Evolutionary conservation across 352 stramenopile genomes (phyloP).

Genomic region (Blastocystis sp.): DNA sequence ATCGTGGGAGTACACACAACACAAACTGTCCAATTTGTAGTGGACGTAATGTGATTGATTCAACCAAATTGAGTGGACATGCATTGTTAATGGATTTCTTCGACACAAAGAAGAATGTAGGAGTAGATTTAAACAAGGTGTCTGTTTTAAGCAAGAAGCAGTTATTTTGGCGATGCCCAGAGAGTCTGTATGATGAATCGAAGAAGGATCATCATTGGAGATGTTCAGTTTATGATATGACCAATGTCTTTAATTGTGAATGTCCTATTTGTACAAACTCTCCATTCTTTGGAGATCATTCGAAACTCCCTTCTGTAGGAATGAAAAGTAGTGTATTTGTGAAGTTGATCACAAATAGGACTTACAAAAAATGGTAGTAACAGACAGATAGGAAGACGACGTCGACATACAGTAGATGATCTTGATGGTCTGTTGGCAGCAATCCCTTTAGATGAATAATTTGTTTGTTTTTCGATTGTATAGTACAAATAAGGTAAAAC

Average conservation of each 20-base stretch:
- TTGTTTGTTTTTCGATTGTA: neutral
- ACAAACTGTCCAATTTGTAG: slow-evolving; percentile 35
- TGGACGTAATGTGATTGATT: neutral
- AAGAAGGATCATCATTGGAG: slow-evolving; percentile 40
- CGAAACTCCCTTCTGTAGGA: neutral
- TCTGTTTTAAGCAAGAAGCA: slow-evolving; percentile 34
- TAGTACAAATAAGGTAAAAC: neutral
- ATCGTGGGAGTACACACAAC: slow-evolving; percentile 50
- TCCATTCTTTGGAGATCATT: neutral
- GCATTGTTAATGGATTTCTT: neutral
- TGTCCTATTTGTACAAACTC: slow-evolving; percentile 24
- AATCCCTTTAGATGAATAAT: neutral
- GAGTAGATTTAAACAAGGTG: neutral
- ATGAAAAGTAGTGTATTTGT: too few species aligned
- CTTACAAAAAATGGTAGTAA: too few species aligned
- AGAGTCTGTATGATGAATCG: slow-evolving; percentile 8
- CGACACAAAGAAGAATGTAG: slow-evolving; percentile 3
- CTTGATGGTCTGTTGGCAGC: neutral
- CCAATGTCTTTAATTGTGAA: slow-evolving; percentile 4
- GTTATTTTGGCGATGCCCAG: slow-evolving; percentile 32
- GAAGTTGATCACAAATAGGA: too few species aligned
- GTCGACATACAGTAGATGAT: neutral
- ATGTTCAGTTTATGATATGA: slow-evolving; percentile 43
- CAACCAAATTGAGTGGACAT: neutral
- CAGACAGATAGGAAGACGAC: neutral